Base-by-base conservation (phyloP, 2,329 filamentous ascomycete species). In the Ophiosphaerella korrae region DNA sequence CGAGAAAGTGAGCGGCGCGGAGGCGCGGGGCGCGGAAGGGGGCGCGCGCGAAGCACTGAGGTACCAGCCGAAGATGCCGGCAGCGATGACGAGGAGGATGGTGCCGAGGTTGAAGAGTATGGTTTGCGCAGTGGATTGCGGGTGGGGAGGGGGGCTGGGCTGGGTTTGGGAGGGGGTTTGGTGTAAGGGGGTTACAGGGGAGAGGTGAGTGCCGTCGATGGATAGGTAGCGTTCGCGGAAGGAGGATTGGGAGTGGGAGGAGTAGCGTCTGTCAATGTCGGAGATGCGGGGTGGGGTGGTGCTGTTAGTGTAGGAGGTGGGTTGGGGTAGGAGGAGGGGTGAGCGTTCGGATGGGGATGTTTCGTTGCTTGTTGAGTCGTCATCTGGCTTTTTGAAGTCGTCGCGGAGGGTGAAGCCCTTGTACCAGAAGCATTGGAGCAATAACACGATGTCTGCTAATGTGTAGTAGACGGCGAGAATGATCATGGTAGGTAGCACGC, bases 401-500 rank as follows among this genome's bases (percentile, higher is more conserved):
- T 77, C 76, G 8, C 57, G 65, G 12, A 78, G 55, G 1, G 71
- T 75, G 58, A 96, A 94, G 3, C 92, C 92, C 45, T 90, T 86
- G 74, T 99, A 99, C 78, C 96, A 97, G 78, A 97, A 96, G 74
- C 90, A 96, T 75, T 99, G 94, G 1, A 80, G 82, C 0, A 97
- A 79, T 1, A 99, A 81, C 1, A 97, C 91, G 36, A 42, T 32
- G 16, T 42, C 40, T 2, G 40, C 40, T 2, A 42, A 24, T 4
- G 40, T 42, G 16, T 42, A 42, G 16, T 42, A 42, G 3, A 42
- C 31, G 16, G 40, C 40, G n/a, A 97, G 80, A 45, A 96, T 96
- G 55, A 90, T 87, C 92, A 97, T 97, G 0, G 93, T 99, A 1
- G 94, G 92, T 46, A 97, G 75, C 6, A 99, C 93, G 48, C 90